These are phyloP conservation scores for Lachnellula occidentalis DNA, from an alignment of 2,329 filamentous ascomycete genomes.

Conservation along the genomic window DNA sequence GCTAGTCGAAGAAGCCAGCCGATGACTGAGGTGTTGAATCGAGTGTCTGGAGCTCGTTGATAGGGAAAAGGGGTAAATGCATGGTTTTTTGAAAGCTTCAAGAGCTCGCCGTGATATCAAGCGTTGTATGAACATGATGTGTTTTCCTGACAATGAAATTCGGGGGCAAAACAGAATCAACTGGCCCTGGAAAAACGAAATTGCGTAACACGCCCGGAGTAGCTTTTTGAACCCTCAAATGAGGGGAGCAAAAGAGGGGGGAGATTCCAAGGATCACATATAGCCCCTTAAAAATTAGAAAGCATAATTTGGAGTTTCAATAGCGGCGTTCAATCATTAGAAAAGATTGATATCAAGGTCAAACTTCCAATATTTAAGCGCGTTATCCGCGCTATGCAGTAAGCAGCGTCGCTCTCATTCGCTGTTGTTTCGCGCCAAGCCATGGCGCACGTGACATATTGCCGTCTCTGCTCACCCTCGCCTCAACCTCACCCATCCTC, in stretches of 20 bases:
- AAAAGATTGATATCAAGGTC: not conserved
- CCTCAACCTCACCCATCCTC: too few relatives aligned
- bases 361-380: not conserved
- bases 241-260: not conserved
- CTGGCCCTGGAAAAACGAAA: not conserved
- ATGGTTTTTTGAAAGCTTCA: not conserved
- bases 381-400: not conserved
- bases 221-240: not conserved
- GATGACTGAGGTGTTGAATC: not conserved
- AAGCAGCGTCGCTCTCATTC: not conserved
- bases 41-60: not conserved
- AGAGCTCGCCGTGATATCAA: not conserved
- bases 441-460: too few relatives aligned
- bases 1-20: not conserved
- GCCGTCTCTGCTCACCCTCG: too few relatives aligned
- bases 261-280: not conserved
- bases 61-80: not conserved
- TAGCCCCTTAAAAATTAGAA: not conserved
- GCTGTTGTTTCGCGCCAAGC: too few relatives aligned
- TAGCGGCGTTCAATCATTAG: not conserved
- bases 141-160: not conserved
- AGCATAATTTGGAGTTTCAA: not conserved
- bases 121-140: not conserved
- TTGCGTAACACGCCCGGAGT: not conserved
- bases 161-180: not conserved